A percentile compares a stretch with the other conserved stretches of the same genome.
Conservation (phyloP, 345 rosid species). For the Lepidium aucheri region DNA sequence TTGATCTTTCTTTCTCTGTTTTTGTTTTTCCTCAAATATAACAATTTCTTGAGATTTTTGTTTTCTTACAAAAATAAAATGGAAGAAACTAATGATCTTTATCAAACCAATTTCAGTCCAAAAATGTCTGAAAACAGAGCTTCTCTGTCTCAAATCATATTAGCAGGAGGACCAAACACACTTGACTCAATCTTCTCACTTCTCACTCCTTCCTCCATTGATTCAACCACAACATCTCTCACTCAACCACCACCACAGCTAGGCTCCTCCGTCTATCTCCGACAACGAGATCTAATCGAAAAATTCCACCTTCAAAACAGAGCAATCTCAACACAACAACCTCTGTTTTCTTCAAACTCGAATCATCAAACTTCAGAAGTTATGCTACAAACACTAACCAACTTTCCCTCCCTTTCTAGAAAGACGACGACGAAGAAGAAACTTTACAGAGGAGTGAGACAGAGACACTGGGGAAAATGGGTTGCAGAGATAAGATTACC, state of each 20-base stretch:
- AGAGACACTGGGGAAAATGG: slow-evolving; percentile 99
- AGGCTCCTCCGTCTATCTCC: slow-evolving; percentile 85
- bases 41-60: not conserved
- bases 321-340: slow-evolving; percentile 11
- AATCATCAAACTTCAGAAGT: slow-evolving; percentile 8
- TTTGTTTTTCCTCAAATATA: not conserved
- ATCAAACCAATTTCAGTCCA: slow-evolving; percentile 10
- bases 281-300: slow-evolving; percentile 66
- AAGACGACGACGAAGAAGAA: slow-evolving; percentile 47
- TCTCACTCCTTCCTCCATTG: slow-evolving; percentile 27
- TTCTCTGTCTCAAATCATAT: slow-evolving; percentile 63
- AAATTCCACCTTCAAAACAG: slow-evolving; percentile 52
- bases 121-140: slow-evolving; percentile 37
- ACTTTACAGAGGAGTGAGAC: slow-evolving; percentile 95
- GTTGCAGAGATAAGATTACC: slow-evolving; percentile 96
- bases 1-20: not conserved
- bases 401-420: not conserved
- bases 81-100: slow-evolving; percentile 31
- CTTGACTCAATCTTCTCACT: slow-evolving; percentile 81
- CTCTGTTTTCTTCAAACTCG: slow-evolving; percentile 25
- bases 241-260: slow-evolving; percentile 43
- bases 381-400: not conserved
- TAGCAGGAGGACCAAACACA: slow-evolving; percentile 67
- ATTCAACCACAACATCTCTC: slow-evolving; percentile 18
- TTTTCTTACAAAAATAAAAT: slow-evolving; percentile 10